Evolutionary conservation across 176 grass and related monocot genomes (phyloP).

Genomic region (Pontederia crassipes): DNA sequence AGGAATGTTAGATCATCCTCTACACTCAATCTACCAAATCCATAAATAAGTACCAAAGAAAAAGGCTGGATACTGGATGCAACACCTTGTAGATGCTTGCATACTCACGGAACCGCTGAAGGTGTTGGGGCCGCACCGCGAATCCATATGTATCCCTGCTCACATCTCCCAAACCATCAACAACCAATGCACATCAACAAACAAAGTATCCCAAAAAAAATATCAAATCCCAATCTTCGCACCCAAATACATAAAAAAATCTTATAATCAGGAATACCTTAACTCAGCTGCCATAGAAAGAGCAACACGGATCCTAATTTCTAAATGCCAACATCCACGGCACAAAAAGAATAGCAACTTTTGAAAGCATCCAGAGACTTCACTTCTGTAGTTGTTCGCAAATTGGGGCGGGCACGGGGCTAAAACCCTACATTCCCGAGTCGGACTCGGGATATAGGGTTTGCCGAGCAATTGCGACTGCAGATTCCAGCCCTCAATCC

Average conservation of each 20-base stretch:
- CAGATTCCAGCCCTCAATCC: neutral
- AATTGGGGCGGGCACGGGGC: neutral
- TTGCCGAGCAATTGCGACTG: neutral
- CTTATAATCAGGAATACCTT: slow-evolving; percentile 14
- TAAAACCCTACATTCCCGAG: slow-evolving; percentile 25
- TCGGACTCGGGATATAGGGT: slow-evolving; percentile 10
- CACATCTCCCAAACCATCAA: slow-evolving; percentile 30
- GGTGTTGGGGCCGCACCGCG: slow-evolving; percentile 89
- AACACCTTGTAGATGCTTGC: slow-evolving; percentile 90
- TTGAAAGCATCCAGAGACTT: neutral
- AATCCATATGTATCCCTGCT: slow-evolving; percentile 96
- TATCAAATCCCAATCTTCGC: neutral
- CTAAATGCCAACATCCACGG: slow-evolving; percentile 30
- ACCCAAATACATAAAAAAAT: neutral
- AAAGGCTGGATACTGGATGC: neutral
- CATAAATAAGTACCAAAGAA: neutral
- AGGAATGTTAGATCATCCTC: neutral
- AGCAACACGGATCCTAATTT: neutral
- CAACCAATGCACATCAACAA: slow-evolving; percentile 5
- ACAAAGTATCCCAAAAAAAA: neutral
- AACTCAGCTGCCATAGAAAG: slow-evolving; percentile 24
- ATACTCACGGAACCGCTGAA: slow-evolving; percentile 95
- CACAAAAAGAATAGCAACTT: slow-evolving; percentile 20
- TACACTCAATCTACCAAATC: neutral
- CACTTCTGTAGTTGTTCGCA: neutral